Percentiles rank a stretch among this genome's conserved stretches.
These are phyloP conservation scores for Albifimbria verrucaria DNA, from an alignment of 2,329 filamentous ascomycete genomes.

Conservation along the genomic window DNA sequence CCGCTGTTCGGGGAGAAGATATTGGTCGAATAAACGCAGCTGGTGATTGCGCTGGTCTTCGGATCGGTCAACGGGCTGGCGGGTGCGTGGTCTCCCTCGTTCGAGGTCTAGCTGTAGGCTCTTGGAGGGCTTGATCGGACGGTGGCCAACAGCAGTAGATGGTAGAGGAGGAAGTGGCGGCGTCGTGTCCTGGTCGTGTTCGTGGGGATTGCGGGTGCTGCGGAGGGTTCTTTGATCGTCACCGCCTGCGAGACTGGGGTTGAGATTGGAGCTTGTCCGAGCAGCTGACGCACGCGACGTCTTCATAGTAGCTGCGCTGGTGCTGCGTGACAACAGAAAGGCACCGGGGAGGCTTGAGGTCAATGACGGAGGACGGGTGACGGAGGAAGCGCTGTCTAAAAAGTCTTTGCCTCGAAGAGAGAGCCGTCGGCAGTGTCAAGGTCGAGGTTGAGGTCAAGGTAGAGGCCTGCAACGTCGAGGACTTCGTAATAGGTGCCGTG, in stretches of 20 bases:
- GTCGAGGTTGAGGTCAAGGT: not conserved
- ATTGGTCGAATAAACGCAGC: not conserved
- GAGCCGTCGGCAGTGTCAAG: not conserved
- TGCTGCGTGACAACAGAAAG: conserved; percentile 1
- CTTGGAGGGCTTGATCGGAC: not conserved
- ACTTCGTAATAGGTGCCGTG: not conserved
- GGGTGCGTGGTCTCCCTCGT: not conserved
- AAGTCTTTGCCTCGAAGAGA: not conserved
- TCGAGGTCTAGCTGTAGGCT: not conserved
- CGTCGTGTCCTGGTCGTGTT: not conserved
- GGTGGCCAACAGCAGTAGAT: not conserved
- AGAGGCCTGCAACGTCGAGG: not conserved
- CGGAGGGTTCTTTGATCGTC: not conserved
- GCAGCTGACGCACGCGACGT: not conserved
- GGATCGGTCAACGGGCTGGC: not conserved
- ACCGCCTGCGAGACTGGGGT: not conserved
- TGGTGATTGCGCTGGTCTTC: not conserved
- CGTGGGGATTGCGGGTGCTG: not conserved
- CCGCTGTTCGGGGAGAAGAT: not conserved
- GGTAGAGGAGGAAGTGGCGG: not conserved
- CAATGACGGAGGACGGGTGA: not conserved
- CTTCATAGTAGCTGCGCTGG: not conserved
- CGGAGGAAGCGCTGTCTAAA: not conserved
- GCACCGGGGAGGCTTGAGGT: not conserved
- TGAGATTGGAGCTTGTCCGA: not conserved